Evolutionary conservation across 2,329 filamentous ascomycete genomes (phyloP), one percentile per base, ranked within the genome.

Genomic region (Talaromyces funiculosus): DNA sequence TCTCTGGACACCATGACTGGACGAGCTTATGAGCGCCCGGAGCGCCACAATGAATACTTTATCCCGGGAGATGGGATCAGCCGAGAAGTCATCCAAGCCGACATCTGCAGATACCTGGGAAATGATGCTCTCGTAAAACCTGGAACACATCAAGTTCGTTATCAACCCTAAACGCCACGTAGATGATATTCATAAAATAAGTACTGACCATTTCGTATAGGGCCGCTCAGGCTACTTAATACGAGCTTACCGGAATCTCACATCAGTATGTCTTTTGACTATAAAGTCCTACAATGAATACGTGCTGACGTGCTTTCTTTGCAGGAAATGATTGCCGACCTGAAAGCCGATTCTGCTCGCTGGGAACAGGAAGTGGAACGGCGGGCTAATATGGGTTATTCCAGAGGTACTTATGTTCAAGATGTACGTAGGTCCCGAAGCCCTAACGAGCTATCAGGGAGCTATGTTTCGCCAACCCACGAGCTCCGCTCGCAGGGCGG

Each of bases 31-130:
- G 60, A 61, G 64, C 69, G 69, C 66, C 68, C 69, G 64, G 68
- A 72, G 65, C 72, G 75, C 69, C 75, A 88, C 73, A 90, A 90
- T 75, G 88, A 91, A 77, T 92, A 91, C 73, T 92, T 92, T 74
- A 86, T 92, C 59, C 87, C 88, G 49, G 85, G 87, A 69, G 87
- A 91, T 75, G 89, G 89, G 72, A 92, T 92, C 75, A 88, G 90
- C 73, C 86, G 89, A 68, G 89, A 92, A 75, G 89, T 92, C 69
- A 91, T 92, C 76, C 90, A 90, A 64, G 87, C 88, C 72, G 89
- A 92, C 73, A 90, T 92, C 66, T 92, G 89, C 79, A 88, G 89
- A 72, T 92, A 91, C 73, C 82, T 92, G 67, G 89, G 89, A 70
- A 90, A 90, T 74, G 89, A 92, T 80, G 89, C 89, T 67, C 82